phyloP scores from a whole-genome alignment of 768 basidiomycete genomes.

The Xanthoconium purpureum region DNA sequence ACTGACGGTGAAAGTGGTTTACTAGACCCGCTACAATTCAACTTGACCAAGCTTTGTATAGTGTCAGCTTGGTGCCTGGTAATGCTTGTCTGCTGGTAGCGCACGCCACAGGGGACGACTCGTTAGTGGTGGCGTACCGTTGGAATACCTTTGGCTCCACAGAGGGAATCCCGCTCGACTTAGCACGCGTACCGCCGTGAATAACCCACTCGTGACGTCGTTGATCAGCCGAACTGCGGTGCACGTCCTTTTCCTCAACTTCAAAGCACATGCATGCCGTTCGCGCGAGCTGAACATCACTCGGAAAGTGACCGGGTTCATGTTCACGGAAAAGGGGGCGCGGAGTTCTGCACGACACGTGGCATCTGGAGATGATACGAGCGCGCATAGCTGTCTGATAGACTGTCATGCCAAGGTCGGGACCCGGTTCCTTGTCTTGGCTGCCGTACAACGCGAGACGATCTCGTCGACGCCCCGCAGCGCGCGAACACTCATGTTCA shows the following conservation, averaged over 20 bases:
- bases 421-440: slow-evolving; percentile 57
- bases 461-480: slow-evolving; percentile 33
- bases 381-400: slow-evolving; percentile 48
- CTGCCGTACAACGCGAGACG: slow-evolving; percentile 48
- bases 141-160: slow-evolving; percentile 56
- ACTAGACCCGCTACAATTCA: slow-evolving; percentile 46
- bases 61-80: slow-evolving; percentile 46
- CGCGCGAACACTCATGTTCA: slow-evolving; percentile 39
- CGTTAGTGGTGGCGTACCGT: slow-evolving; percentile 43
- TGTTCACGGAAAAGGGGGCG: slow-evolving; percentile 14
- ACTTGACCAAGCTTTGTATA: slow-evolving; percentile 33
- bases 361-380: slow-evolving; percentile 3
- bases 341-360: slow-evolving; percentile 13
- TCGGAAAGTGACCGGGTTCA: not conserved
- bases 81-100: slow-evolving; percentile 48
- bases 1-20: not conserved
- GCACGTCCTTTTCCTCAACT: slow-evolving; percentile 43
- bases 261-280: slow-evolving; percentile 26
- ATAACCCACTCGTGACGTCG: slow-evolving; percentile 40
- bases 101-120: slow-evolving; percentile 14
- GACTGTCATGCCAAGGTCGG: slow-evolving; percentile 56
- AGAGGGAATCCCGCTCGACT: slow-evolving; percentile 38
- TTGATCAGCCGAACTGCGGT: slow-evolving; percentile 40
- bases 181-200: slow-evolving; percentile 8
- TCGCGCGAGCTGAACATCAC: slow-evolving; percentile 42